Conservation (phyloP, 768 basidiomycete species). For the Pleurotus tuoliensis region DNA sequence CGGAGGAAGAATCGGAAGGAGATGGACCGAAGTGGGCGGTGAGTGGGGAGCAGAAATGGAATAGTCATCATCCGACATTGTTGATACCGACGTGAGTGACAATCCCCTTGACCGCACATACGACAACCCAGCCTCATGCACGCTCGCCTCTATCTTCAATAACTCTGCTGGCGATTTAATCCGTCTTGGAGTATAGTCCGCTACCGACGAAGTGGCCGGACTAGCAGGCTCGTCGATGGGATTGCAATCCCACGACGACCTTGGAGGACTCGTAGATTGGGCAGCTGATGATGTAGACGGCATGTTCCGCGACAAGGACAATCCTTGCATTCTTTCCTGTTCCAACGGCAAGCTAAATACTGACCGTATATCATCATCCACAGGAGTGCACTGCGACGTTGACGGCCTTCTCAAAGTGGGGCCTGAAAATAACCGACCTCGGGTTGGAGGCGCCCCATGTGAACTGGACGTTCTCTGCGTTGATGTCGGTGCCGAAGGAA, state of each 20-base stretch:
- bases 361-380: conserved; percentile 54
- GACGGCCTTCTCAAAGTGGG: conserved; percentile 51
- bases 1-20: conserved; percentile 11
- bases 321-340: conserved; percentile 26
- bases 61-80: conserved; percentile 26
- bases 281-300: not conserved
- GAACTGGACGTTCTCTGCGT: conserved; percentile 24
- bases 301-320: conserved; percentile 12
- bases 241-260: not conserved
- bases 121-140: conserved; percentile 26
- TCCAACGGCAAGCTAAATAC: conserved; percentile 50
- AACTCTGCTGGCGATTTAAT: conserved; percentile 69
- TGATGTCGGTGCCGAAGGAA: conserved; percentile 5
- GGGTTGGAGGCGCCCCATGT: conserved; percentile 21
- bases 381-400: conserved; percentile 35
- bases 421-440: conserved; percentile 64
- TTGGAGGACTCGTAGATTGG: not conserved
- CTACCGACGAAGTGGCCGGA: conserved; percentile 20
- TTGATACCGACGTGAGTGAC: conserved; percentile 37
- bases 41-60: conserved; percentile 19
- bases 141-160: conserved; percentile 53
- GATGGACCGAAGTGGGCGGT: conserved; percentile 23
- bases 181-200: conserved; percentile 57
- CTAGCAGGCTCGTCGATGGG: conserved; percentile 24
- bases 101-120: conserved; percentile 27